Base-by-base conservation (phyloP, 345 rosid genomes). In the Gossypium stocksii region DNA sequence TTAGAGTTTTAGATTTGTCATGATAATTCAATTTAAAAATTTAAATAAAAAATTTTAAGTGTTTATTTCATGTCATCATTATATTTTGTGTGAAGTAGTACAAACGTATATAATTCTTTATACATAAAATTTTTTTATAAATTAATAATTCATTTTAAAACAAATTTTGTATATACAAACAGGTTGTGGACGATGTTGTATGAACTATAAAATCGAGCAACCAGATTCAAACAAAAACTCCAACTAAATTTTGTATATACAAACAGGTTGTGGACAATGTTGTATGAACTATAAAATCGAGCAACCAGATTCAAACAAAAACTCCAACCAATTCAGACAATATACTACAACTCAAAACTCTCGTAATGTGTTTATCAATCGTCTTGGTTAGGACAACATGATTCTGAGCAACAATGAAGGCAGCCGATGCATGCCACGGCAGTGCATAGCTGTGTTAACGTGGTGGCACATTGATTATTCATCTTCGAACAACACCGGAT, bases 401-500 rank as follows among this genome's bases (percentile, higher is more conserved):
- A 38, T 25, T 68, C 2, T 13, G 91, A 60, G 79, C 98, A 95
- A 81, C 97, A 91, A 70, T 91, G 92, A 46, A 89, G 41, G 86
- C 99, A 93, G 76, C 91, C 92, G 16, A 90, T 72, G 79, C 91
- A 93, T 34, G 92, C 96, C 23, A 91, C 65, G 34, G 93, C 93
- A 7, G 86, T 53, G 81, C 87, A 90, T 25, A 90, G 44, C 82
- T 95, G 99, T 3, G 94, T 81, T 61, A 89, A 74, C 20, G 73
- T 85, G 2, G 84, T 34, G 56, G 83, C 94, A 49, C 88, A 89
- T 78, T 86, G 93, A 82, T 91, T 79, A 57, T 90, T 95, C 66
- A 89, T 83, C 82, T 68, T 84, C 29, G 89, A 75, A 80, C 97
- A 95, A 74, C 96, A 88, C 54, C 81, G 86, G 76, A 93, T 77